phyloP scores from a whole-genome alignment of 2,329 filamentous ascomycete genomes.

The Cytospora piceae region DNA sequence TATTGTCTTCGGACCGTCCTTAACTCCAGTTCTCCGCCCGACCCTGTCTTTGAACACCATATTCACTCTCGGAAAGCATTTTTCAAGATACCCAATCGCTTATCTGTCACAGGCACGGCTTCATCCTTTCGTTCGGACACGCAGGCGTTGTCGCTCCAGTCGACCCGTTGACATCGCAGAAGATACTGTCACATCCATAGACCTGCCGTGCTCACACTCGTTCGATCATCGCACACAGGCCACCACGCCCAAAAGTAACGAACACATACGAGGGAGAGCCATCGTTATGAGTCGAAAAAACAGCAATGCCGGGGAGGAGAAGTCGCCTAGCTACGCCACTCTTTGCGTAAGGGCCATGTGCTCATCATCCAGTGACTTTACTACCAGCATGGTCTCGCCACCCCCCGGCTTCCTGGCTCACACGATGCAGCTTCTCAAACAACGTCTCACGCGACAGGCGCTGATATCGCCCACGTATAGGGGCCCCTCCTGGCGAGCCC shows the following conservation, averaged over 20 bases:
- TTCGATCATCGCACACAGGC: background rate
- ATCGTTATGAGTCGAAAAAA: background rate
- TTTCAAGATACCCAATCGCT: background rate
- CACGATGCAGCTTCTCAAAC: background rate
- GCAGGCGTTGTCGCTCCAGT: background rate
- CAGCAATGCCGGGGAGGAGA: background rate
- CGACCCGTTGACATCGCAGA: background rate
- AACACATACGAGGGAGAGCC: background rate
- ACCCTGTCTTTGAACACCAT: background rate
- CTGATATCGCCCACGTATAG: slow-evolving; percentile 1
- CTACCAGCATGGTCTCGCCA: background rate
- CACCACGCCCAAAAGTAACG: background rate
- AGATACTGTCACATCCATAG: background rate
- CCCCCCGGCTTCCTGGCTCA: background rate
- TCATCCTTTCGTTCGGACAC: background rate
- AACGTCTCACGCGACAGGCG: background rate
- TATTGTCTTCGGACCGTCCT: background rate
- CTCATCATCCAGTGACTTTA: background rate
- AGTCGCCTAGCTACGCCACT: background rate
- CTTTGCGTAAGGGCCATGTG: background rate
- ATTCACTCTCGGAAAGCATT: background rate
- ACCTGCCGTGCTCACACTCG: background rate
- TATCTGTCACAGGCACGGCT: background rate
- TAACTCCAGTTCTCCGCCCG: background rate
- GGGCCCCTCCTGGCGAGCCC: background rate